Conservation (phyloP, 495 filamentous ascomycete species). For the Aspergillus funiculosus region DNA sequence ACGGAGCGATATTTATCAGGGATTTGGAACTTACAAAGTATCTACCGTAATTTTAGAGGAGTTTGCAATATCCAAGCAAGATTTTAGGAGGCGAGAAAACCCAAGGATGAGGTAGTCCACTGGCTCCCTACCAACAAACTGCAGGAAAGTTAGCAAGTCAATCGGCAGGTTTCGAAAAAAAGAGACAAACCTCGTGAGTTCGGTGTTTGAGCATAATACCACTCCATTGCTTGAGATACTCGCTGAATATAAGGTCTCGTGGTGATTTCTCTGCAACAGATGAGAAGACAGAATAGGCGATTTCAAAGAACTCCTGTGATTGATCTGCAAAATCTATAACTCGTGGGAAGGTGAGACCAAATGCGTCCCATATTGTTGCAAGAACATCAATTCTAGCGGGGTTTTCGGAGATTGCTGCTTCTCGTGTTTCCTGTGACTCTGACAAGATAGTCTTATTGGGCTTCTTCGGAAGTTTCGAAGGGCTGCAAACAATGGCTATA, state of each 20-base stretch:
- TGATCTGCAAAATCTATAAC: slow-evolving; percentile 37
- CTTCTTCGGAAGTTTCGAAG: slow-evolving; percentile 27
- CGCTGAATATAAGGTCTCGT: slow-evolving; percentile 44
- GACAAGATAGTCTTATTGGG: slow-evolving; percentile 9
- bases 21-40: slow-evolving; percentile 25
- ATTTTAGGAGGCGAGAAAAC: slow-evolving; percentile 42
- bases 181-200: slow-evolving; percentile 42
- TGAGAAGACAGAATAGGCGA: slow-evolving; percentile 47
- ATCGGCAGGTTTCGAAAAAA: background rate
- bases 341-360: slow-evolving; percentile 45
- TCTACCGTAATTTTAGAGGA: slow-evolving; percentile 39
- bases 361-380: slow-evolving; percentile 47
- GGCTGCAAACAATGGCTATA: slow-evolving; percentile 30
- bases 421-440: slow-evolving; percentile 10
- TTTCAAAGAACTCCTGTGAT: slow-evolving; percentile 53
- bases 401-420: slow-evolving; percentile 17
- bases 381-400: slow-evolving; percentile 37
- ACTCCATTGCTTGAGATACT: slow-evolving; percentile 49
- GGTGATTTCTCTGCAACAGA: slow-evolving; percentile 49
- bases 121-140: slow-evolving; percentile 48
- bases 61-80: slow-evolving; percentile 46
- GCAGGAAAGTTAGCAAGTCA: slow-evolving; percentile 4
- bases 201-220: slow-evolving; percentile 48
- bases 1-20: slow-evolving; percentile 1
- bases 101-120: slow-evolving; percentile 46